Evolutionary conservation across 2,329 filamentous ascomycete genomes (phyloP).

Genomic region (Fusarium solani-melongenae): DNA sequence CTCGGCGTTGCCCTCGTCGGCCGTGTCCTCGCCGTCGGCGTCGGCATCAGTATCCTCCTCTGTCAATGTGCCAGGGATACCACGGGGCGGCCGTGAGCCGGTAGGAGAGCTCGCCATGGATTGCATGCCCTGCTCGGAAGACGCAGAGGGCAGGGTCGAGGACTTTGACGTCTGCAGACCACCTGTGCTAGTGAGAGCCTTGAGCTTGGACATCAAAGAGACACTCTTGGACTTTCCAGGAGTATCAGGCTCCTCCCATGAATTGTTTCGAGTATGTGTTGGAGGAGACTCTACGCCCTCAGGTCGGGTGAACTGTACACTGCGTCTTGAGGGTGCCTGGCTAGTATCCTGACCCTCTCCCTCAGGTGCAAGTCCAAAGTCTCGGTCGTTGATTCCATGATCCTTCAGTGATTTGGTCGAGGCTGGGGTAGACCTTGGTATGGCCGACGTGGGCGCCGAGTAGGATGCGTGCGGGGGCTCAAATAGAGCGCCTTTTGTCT

Average conservation of each 20-base stretch:
- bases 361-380: conserved; percentile 26
- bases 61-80: conserved; percentile 64
- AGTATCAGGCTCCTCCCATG: conserved; percentile 74
- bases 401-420: conserved; percentile 39
- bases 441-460: conserved; percentile 25
- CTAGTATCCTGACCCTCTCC: conserved; percentile 26
- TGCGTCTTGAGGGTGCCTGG: conserved; percentile 56
- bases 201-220: conserved; percentile 82
- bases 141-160: conserved; percentile 42
- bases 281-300: conserved; percentile 61
- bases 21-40: conserved; percentile 86
- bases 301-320: conserved; percentile 79
- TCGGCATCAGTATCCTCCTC: conserved; percentile 62
- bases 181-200: conserved; percentile 73
- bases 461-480: conserved; percentile 5
- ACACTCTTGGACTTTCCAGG: conserved; percentile 68
- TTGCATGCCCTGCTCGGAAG: conserved; percentile 50
- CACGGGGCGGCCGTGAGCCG: conserved; percentile 55
- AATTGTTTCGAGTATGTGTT: conserved; percentile 70
- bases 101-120: conserved; percentile 63
- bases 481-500: conserved; percentile 22
- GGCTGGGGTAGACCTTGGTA: conserved; percentile 35
- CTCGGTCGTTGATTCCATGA: conserved; percentile 33
- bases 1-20: conserved; percentile 72
- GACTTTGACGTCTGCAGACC: conserved; percentile 59